Base-by-base conservation (phyloP, 2,329 filamentous ascomycete genomes). In the Paecilomyces dactylethromorphus region DNA sequence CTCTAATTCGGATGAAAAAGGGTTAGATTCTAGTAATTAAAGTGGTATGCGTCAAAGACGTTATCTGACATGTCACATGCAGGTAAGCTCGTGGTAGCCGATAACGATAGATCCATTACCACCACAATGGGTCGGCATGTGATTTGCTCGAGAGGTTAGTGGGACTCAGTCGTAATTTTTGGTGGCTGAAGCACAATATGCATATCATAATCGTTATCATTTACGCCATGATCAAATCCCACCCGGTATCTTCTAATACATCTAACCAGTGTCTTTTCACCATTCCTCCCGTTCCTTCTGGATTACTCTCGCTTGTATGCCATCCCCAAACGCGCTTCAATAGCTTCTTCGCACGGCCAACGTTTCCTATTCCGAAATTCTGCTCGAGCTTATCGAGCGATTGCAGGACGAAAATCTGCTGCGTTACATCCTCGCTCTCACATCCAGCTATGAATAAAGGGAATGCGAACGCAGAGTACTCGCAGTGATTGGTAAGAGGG, bases 401-500 rank as follows among this genome's bases (percentile, higher is more conserved):
- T n/a, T 56, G 52, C 7, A 70, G 52, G 1, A 74, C 62, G 12
- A 71, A 33, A 8, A 63, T 60, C 24, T 69, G 59, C 11, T 73
- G 66, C 6, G 54, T 60, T 4, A 59, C 18, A 1, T 56, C 51
- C 13, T 67, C 62, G 51, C 64, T 69, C 32, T 74, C 73, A 49
- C 71, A 72, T 0, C 73, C 73, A 0, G 68, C 65, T 5, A 75
- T 74, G 54, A 74, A 74, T 1, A 75, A 60, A 18, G 73, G 73
- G 56, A 74, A 75, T 3, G 72, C 74, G 1, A 75, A 67, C 1
- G 71, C 73, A 0, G 73, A 75, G 39, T 67, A 74, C 55, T 75
- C 73, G 61, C 70, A 72, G 49, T 73, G 68, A 15, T 66, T 63
- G 26, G 73, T 71, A 4, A 74, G 64, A 3, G 69, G 66, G 11